phyloP scores from a whole-genome alignment of 2,329 filamentous ascomycete genomes.

The Calonectria hawksworthii region DNA sequence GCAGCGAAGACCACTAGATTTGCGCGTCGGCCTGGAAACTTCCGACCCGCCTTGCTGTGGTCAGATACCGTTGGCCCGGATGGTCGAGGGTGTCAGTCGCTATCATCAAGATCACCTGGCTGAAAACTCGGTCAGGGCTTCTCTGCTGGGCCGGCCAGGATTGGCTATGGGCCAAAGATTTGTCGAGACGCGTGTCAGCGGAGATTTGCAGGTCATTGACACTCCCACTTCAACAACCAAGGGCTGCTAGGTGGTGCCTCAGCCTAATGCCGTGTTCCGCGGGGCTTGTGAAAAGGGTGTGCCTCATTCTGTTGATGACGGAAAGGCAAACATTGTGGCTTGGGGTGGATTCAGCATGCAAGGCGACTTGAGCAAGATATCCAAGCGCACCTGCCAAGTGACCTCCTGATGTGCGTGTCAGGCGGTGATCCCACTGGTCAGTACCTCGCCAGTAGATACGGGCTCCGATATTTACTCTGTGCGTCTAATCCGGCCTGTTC shows the following conservation, averaged over 20 bases:
- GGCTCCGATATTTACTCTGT: neutral
- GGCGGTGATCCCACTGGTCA: neutral
- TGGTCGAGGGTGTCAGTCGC: neutral
- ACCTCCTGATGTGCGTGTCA: neutral
- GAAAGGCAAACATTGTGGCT: neutral
- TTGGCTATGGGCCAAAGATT: neutral
- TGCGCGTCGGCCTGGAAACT: conserved; percentile 6
- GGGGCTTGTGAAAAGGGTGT: conserved; percentile 9
- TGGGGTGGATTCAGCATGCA: conserved; percentile 6
- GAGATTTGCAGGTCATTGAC: neutral
- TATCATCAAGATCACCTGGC: neutral
- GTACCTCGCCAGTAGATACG: neutral
- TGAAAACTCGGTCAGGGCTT: conserved; percentile 3
- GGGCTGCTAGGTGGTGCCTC: neutral
- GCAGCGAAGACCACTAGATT: neutral
- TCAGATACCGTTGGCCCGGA: neutral
- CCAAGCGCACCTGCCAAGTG: neutral
- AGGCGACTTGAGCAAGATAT: neutral
- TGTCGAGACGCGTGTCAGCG: conserved; percentile 6
- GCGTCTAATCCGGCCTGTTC: neutral
- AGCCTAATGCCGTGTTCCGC: conserved; percentile 5
- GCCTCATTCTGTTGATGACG: neutral
- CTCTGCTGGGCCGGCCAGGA: neutral
- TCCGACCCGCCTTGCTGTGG: neutral
- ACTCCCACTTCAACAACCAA: neutral